phyloP scores from a whole-genome alignment of 1,284 basidiomycete genomes.

The Butyriboletus appendiculatus region DNA sequence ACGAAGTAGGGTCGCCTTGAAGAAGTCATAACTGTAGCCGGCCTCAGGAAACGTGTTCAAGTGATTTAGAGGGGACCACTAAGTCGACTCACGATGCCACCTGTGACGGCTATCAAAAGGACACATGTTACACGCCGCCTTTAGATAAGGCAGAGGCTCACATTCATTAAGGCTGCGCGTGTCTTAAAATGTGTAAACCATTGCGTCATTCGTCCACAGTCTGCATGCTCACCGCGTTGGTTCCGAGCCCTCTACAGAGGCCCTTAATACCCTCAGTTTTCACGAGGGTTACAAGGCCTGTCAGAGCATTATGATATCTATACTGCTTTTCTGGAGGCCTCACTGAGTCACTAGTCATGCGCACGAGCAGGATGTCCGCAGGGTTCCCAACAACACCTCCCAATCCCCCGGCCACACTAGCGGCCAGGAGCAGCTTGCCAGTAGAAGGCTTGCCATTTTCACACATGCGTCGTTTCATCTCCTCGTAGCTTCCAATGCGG shows the following conservation, averaged over 20 bases:
- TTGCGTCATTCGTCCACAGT: background rate
- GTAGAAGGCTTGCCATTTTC: conserved; percentile 51
- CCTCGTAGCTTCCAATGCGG: conserved; percentile 84
- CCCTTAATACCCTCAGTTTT: conserved; percentile 72
- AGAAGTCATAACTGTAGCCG: conserved; percentile 76
- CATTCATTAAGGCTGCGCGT: conserved; percentile 87
- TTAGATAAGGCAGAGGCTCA: conserved; percentile 32
- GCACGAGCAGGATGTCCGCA: conserved; percentile 73
- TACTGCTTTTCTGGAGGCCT: conserved; percentile 73
- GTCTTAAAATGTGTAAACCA: conserved; percentile 40
- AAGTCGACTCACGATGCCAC: conserved; percentile 77
- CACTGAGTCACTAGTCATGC: conserved; percentile 87
- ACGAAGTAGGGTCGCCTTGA: conserved; percentile 70
- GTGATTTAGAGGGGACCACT: background rate
- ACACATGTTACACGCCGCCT: conserved; percentile 10
- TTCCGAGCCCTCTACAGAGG: conserved; percentile 75
- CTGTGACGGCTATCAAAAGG: conserved; percentile 63
- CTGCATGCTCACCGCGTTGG: conserved; percentile 65
- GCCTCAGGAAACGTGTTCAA: conserved; percentile 4
- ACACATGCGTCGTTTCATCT: conserved; percentile 61
- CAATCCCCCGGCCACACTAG: conserved; percentile 73
- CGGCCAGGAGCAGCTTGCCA: conserved; percentile 58
- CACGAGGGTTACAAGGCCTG: conserved; percentile 66
- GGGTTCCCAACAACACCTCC: conserved; percentile 83
- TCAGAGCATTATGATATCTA: conserved; percentile 76